These are phyloP conservation scores for Colletotrichum trifolii DNA, from an alignment of 2,329 filamentous ascomycete species.

Conservation along the genomic window DNA sequence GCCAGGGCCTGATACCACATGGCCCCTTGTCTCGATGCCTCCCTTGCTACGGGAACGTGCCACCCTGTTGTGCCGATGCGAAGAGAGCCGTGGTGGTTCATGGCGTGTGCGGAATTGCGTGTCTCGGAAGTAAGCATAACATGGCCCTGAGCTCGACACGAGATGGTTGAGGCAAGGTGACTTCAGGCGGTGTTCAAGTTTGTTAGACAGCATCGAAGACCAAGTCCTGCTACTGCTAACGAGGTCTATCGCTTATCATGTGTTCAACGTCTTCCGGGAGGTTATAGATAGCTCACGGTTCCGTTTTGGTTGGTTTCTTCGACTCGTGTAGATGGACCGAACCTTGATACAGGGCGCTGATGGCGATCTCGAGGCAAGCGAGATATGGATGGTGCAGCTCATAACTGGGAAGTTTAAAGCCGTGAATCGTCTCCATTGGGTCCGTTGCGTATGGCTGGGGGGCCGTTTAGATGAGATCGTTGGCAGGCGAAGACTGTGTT, in stretches of 20 bases:
- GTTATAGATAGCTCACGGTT: neutral
- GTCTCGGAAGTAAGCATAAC: too few relatives aligned
- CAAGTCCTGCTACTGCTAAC: too few relatives aligned
- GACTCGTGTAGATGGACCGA: conserved; percentile 13
- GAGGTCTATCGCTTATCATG: too few relatives aligned
- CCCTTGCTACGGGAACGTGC: conserved; percentile 25
- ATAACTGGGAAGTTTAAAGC: neutral
- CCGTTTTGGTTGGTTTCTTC: neutral
- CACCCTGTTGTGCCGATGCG: conserved; percentile 6
- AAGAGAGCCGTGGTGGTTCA: neutral
- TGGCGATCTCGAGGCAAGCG: conserved; percentile 22
- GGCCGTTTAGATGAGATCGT: neutral
- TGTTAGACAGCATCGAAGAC: neutral
- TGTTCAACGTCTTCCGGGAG: too few relatives aligned
- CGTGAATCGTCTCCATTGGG: conserved; percentile 9
- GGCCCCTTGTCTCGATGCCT: conserved; percentile 23
- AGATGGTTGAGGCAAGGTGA: neutral
- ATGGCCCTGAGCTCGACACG: too few relatives aligned
- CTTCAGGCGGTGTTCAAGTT: neutral
- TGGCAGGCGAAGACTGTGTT: neutral
- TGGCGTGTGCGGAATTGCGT: neutral
- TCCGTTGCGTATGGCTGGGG: neutral
- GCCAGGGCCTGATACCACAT: conserved; percentile 15
- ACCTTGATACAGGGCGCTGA: conserved; percentile 18
- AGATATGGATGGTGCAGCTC: conserved; percentile 11